Conservation (phyloP, 352 stramenopile genomes). For the Pythium chondricola region DNA sequence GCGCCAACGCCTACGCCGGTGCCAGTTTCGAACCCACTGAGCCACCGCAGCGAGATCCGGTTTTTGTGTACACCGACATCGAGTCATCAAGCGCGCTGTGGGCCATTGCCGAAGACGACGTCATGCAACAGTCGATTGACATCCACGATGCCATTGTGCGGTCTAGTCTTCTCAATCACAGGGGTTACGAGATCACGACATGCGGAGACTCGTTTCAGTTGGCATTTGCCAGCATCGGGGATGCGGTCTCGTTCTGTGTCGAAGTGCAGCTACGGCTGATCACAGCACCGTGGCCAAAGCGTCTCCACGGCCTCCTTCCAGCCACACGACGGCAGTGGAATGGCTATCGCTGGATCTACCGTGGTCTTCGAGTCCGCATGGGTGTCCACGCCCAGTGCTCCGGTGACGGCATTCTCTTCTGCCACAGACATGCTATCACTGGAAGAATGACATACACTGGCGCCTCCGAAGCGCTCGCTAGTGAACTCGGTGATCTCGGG, state of each 20-base stretch:
- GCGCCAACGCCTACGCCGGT: background rate
- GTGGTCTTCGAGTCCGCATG: slow-evolving; percentile 66
- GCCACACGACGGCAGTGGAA: slow-evolving; percentile 40
- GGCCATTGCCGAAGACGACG: slow-evolving; percentile 26
- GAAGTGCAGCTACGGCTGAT: slow-evolving; percentile 52
- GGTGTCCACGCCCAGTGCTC: slow-evolving; percentile 40
- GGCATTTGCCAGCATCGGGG: slow-evolving; percentile 52
- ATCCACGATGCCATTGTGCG: slow-evolving; percentile 60
- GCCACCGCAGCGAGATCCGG: slow-evolving; percentile 27
- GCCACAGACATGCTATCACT: slow-evolving; percentile 14
- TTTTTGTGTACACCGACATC: slow-evolving; percentile 80
- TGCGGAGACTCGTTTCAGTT: slow-evolving; percentile 62
- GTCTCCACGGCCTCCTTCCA: slow-evolving; percentile 38
- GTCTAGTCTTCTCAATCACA: slow-evolving; percentile 31
- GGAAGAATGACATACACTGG: slow-evolving; percentile 21
- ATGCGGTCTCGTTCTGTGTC: slow-evolving; percentile 55
- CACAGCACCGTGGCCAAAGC: slow-evolving; percentile 43
- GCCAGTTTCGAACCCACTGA: slow-evolving; percentile 1
- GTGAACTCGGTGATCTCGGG: slow-evolving; percentile 19
- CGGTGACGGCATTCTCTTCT: slow-evolving; percentile 4
- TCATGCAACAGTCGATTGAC: slow-evolving; percentile 46
- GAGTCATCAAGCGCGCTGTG: slow-evolving; percentile 65
- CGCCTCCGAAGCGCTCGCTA: slow-evolving; percentile 11
- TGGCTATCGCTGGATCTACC: slow-evolving; percentile 40
- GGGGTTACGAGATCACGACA: slow-evolving; percentile 73